These are phyloP conservation scores for Gentiana straminea DNA, from an alignment of 257 asterid species.

Conservation along the genomic window DNA sequence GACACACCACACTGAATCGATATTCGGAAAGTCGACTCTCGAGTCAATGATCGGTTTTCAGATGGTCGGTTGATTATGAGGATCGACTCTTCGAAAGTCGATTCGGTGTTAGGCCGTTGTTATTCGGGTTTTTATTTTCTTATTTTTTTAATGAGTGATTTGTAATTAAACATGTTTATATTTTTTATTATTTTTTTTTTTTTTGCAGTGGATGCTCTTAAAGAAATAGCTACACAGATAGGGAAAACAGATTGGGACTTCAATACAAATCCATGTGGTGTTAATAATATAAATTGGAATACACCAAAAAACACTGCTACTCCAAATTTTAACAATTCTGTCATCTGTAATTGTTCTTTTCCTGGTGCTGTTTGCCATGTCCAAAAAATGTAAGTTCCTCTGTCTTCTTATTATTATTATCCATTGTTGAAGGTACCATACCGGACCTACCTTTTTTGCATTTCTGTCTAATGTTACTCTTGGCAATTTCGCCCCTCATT, in stretches of 20 bases:
- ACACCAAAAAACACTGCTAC: constrained; percentile 12
- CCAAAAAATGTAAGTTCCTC: constrained; percentile 30
- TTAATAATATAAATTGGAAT: constrained; percentile 30
- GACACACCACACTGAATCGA: too few species aligned
- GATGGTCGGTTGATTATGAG: too few species aligned
- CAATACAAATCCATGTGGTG: constrained; percentile 45
- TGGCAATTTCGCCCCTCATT: too few species aligned
- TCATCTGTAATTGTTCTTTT: constrained; percentile 38
- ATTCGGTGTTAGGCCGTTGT: too few species aligned
- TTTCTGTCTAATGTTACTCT: neutral
- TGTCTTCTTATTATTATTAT: neutral
- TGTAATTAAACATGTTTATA: too few species aligned
- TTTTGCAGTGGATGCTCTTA: constrained; percentile 39
- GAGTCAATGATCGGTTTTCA: too few species aligned
- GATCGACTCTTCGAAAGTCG: too few species aligned
- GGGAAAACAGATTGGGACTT: constrained; percentile 54
- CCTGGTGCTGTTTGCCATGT: constrained; percentile 41
- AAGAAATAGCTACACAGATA: constrained; percentile 39
- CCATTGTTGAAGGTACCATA: neutral
- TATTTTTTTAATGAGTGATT: neutral
- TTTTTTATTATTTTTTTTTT: neutral
- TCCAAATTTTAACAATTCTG: constrained; percentile 23
- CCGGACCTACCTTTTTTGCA: too few species aligned
- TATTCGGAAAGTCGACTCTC: too few species aligned
- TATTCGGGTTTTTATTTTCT: neutral